phyloP scores from a whole-genome alignment of 805 yeast genomes.

The Yamadazyma akitaensis region DNA sequence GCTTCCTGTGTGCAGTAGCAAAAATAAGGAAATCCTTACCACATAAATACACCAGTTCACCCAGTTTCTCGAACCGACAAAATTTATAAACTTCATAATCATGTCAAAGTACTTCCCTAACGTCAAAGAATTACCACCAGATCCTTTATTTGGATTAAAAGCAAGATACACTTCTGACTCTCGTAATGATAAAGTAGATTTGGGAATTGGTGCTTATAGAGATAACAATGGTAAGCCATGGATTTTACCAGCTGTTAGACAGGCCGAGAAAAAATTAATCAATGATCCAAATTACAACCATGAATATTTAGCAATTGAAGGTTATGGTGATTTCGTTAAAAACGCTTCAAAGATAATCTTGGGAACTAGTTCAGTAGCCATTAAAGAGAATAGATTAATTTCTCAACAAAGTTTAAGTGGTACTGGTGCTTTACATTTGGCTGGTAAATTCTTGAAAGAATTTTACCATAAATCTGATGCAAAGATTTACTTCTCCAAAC shows the following conservation, averaged over 20 bases:
- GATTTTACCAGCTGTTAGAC: constrained; percentile 64
- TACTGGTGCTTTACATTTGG: constrained; percentile 88
- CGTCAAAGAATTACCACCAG: constrained; percentile 71
- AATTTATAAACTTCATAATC: constrained; percentile 1
- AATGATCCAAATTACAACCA: constrained; percentile 66
- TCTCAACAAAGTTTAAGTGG: constrained; percentile 81
- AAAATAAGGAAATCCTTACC: neutral
- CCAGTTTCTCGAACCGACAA: neutral
- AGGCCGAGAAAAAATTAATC: constrained; percentile 65
- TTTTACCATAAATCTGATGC: constrained; percentile 40
- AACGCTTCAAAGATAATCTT: constrained; percentile 73
- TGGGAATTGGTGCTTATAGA: constrained; percentile 81
- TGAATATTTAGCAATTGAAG: constrained; percentile 84
- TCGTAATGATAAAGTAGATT: constrained; percentile 69
- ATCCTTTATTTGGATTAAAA: constrained; percentile 81
- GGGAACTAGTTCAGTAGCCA: constrained; percentile 56
- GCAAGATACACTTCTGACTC: constrained; percentile 59
- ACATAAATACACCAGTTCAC: constrained; percentile 5
- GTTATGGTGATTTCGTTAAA: constrained; percentile 61
- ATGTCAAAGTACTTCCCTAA: constrained; percentile 44
- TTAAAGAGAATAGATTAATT: constrained; percentile 47
- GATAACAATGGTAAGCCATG: constrained; percentile 68
- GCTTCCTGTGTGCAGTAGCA: constrained; percentile 2
- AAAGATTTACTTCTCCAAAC: constrained; percentile 69
- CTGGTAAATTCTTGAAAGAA: constrained; percentile 63